phyloP scores from a whole-genome alignment of 1,139 yeast genomes.

The Ashbya aceris region DNA sequence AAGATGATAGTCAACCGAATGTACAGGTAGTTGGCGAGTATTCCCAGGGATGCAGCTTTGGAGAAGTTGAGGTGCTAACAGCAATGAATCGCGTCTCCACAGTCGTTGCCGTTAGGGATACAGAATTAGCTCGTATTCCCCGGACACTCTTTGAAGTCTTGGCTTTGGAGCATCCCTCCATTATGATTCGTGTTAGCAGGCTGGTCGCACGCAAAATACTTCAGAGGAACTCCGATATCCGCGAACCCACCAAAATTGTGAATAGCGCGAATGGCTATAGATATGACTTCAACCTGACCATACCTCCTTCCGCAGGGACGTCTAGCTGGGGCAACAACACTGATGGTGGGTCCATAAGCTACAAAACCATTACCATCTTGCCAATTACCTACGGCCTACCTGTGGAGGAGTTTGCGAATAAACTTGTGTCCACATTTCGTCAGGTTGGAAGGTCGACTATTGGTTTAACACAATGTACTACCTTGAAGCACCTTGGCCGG shows the following conservation, averaged over 20 bases:
- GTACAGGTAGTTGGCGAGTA: constrained; percentile 54
- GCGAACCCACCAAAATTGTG: constrained; percentile 10
- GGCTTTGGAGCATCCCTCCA: constrained; percentile 77
- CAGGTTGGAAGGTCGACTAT: constrained; percentile 67
- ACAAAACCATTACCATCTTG: constrained; percentile 74
- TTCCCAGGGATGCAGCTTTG: constrained; percentile 92
- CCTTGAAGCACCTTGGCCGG: constrained; percentile 72
- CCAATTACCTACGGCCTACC: constrained; percentile 80
- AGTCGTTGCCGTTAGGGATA: constrained; percentile 81
- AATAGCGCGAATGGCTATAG: constrained; percentile 13
- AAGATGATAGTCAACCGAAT: constrained; percentile 21
- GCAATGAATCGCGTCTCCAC: constrained; percentile 67
- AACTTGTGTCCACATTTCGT: constrained; percentile 58
- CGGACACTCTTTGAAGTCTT: constrained; percentile 78
- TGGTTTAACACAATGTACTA: constrained; percentile 72
- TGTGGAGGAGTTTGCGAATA: constrained; percentile 72
- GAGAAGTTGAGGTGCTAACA: constrained; percentile 90
- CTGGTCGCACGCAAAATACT: constrained; percentile 70
- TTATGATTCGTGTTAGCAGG: constrained; percentile 83
- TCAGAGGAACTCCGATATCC: constrained; percentile 9
- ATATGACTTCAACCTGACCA: constrained; percentile 20
- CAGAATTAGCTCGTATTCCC: constrained; percentile 90
- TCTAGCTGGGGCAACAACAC: constrained; percentile 23
- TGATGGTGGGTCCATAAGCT: constrained; percentile 33
- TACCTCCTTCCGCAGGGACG: constrained; percentile 14